Conservation (phyloP, 2,329 filamentous ascomycete genomes). For the Phaeosphaeria sp. region DNA sequence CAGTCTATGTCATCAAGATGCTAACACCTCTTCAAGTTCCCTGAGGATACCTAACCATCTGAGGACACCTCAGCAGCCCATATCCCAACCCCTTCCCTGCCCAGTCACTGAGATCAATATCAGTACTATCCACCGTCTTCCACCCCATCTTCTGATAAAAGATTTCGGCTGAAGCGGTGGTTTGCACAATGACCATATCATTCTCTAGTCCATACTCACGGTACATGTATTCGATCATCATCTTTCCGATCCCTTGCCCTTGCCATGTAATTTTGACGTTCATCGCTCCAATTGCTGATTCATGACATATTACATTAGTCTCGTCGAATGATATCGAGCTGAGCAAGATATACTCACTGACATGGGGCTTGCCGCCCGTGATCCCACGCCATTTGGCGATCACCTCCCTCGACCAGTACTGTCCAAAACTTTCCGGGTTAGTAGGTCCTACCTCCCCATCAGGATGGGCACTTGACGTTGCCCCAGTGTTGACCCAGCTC, state of each 20-base stretch:
- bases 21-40: too few species aligned
- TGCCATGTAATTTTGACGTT: neutral
- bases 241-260: neutral
- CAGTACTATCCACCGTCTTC: neutral
- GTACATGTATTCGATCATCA: neutral
- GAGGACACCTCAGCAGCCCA: neutral
- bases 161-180: neutral
- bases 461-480: neutral
- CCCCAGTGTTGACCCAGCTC: neutral
- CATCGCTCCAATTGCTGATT: neutral
- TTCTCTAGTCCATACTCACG: neutral
- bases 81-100: neutral
- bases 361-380: neutral
- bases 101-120: neutral
- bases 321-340: neutral
- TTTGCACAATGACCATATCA: neutral
- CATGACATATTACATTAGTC: neutral
- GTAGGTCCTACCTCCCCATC: neutral
- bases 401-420: neutral
- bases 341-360: neutral
- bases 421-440: neutral
- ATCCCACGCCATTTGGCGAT: neutral
- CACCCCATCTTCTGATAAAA: neutral
- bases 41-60: neutral
- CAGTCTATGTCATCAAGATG: too few species aligned